Conservation (phyloP, 345 rosid genomes). For the Linum tenue region DNA sequence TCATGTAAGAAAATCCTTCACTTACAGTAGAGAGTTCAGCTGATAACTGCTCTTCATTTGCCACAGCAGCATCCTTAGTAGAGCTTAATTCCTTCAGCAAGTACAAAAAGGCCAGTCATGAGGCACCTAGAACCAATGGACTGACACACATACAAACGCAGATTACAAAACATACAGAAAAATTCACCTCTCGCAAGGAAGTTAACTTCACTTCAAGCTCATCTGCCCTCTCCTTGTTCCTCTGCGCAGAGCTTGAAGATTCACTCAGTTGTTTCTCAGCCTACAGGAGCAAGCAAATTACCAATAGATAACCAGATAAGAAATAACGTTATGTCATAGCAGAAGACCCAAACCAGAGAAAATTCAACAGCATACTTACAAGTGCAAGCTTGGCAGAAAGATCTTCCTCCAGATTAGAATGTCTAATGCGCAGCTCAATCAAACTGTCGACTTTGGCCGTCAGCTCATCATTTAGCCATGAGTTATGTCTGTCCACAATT, state of each 20-base stretch:
- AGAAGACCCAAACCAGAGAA: not conserved
- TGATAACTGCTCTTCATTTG: constrained; percentile 56
- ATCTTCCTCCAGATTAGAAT: constrained; percentile 65
- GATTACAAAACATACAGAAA: not conserved
- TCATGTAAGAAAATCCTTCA: constrained; percentile 7
- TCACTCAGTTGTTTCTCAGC: constrained; percentile 51
- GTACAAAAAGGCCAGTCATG: constrained; percentile 13
- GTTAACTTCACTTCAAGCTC: constrained; percentile 51
- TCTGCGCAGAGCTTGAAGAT: constrained; percentile 52
- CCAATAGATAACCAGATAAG: not conserved
- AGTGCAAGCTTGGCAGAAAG: constrained; percentile 66
- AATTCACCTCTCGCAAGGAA: constrained; percentile 57
- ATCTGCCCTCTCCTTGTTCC: constrained; percentile 69
- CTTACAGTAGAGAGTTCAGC: constrained; percentile 85
- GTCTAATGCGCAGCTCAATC: constrained; percentile 49
- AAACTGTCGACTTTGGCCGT: constrained; percentile 58
- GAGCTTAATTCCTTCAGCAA: constrained; percentile 54
- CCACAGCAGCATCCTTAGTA: constrained; percentile 55
- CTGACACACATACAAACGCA: not conserved
- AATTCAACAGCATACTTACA: constrained; percentile 29
- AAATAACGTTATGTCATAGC: not conserved
- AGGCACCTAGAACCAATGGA: constrained; percentile 14
- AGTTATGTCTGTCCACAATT: constrained; percentile 73
- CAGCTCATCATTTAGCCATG: constrained; percentile 88
- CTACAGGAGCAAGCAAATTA: constrained; percentile 27